phyloP scores from a whole-genome alignment of 257 asterid species.

The Capsicum pubescens region DNA sequence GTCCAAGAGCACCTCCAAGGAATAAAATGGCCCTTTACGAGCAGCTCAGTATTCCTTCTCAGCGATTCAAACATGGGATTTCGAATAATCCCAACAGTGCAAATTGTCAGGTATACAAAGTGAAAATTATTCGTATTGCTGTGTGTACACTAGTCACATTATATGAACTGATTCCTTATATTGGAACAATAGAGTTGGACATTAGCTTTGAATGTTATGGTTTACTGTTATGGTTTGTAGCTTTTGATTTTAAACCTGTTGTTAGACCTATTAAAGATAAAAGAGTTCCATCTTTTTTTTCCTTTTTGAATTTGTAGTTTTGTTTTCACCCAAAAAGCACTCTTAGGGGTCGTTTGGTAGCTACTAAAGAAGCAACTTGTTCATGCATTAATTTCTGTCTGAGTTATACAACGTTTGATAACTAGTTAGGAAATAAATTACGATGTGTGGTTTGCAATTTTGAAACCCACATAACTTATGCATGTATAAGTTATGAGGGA shows the following conservation, averaged over 20 bases:
- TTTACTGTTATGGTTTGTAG: background rate
- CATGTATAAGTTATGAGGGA: too few relatives aligned
- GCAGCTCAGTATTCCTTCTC: conserved; percentile 90
- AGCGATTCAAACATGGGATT: conserved; percentile 50
- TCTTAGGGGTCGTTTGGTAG: background rate
- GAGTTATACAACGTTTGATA: too few relatives aligned
- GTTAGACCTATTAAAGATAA: background rate
- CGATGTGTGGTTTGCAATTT: too few relatives aligned
- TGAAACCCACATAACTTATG: too few relatives aligned
- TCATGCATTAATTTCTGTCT: too few relatives aligned
- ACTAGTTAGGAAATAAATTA: too few relatives aligned
- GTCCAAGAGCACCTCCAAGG: conserved; percentile 98
- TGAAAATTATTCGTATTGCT: background rate
- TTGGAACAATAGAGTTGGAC: background rate
- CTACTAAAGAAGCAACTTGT: too few relatives aligned
- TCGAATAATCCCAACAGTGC: conserved; percentile 36
- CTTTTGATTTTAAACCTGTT: background rate
- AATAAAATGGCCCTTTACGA: conserved; percentile 97
- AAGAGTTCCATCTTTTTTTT: background rate
- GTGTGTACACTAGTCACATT: background rate
- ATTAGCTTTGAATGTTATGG: background rate
- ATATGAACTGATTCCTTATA: background rate
- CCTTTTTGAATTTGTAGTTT: background rate
- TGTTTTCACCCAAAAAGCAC: background rate
- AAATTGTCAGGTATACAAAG: conserved; percentile 29